Base-by-base conservation (phyloP, 345 rosid species). In the Linum lewisii region DNA sequence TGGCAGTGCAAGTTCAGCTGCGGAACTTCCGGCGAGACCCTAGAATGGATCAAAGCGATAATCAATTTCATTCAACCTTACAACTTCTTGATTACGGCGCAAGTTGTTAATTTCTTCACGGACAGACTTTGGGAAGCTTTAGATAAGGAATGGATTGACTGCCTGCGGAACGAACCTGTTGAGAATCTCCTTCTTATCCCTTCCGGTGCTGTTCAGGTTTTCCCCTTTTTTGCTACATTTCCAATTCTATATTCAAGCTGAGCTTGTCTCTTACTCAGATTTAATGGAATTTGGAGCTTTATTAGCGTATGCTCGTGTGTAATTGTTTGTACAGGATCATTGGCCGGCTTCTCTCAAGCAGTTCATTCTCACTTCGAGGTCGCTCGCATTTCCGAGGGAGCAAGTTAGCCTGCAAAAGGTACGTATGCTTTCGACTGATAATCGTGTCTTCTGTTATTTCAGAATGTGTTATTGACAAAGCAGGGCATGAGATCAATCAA, bases 261-360 rank as follows among this genome's bases (percentile, higher is more conserved):
- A 29, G 7, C 34, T 29, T 26, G 32, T 26, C 32, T 2, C 3
- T 26, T 26, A 26, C 6, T 26, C 32, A 51, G 11, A 14, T 51
- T 5, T n/a, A 15, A 8, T 21, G 24, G 22, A 51, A n/a, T 19
- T 19, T 29, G 34, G 34, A 29, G 24, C 19, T 51, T 22, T 22
- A 19, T 19, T 19, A n/a, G 6, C 13, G 55, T 19, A 16, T n/a
- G 24, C 11, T 29, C 34, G 55, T 19, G 24, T 51, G 24, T 52
- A 20, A 15, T 52, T 21, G 56, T 21, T 21, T 20, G 7, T 21
- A 21, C 57, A 90, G 95, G 91, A 83, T 67, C 81, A 83, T 68
- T 88, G 96, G 96, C 96, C 96, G 61, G 72, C 62, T 78, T 88
- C 98, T 36, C 87, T 88, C 24, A 80, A 81, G 76, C 70, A 82